phyloP scores from a whole-genome alignment of 192 early-diverging fungal genomes.

The Linnemannia exigua region DNA sequence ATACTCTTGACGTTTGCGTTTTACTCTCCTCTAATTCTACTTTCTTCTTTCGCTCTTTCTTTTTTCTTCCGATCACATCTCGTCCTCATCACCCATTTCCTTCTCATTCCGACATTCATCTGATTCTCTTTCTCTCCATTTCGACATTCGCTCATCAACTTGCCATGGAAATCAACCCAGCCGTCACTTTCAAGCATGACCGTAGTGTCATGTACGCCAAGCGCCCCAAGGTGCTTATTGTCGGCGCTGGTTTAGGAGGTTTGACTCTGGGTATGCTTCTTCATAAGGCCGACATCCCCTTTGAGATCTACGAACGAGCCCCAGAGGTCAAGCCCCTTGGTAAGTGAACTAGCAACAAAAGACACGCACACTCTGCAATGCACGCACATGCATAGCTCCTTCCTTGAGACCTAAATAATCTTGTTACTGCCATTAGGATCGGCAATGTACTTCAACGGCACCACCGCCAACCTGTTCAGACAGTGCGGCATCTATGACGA shows the following conservation, averaged over 20 bases:
- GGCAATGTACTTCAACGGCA: background rate
- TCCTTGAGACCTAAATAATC: too few relatives aligned
- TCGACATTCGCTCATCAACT: too few relatives aligned
- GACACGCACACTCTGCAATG: too few relatives aligned
- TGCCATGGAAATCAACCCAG: background rate
- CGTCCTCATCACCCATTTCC: too few relatives aligned
- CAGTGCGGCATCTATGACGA: conserved; percentile 18
- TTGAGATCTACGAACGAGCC: conserved; percentile 4
- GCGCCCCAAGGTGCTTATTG: conserved; percentile 7
- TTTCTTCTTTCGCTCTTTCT: too few relatives aligned
- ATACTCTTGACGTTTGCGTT: too few relatives aligned
- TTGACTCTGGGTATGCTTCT: conserved; percentile 5
- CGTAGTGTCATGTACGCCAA: background rate
- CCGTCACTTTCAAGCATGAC: background rate
- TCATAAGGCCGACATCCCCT: conserved; percentile 1
- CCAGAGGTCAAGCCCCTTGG: background rate
- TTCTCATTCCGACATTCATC: too few relatives aligned
- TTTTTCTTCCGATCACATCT: too few relatives aligned
- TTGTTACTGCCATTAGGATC: background rate
- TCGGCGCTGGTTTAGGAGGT: conserved; percentile 5
- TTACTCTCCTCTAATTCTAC: too few relatives aligned
- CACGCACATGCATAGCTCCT: too few relatives aligned
- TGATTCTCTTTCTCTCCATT: too few relatives aligned
- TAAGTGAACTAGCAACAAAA: too few relatives aligned
- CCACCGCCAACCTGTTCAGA: background rate